phyloP scores from a whole-genome alignment of 192 early-diverging fungal species.

The Podochytrium sp. region DNA sequence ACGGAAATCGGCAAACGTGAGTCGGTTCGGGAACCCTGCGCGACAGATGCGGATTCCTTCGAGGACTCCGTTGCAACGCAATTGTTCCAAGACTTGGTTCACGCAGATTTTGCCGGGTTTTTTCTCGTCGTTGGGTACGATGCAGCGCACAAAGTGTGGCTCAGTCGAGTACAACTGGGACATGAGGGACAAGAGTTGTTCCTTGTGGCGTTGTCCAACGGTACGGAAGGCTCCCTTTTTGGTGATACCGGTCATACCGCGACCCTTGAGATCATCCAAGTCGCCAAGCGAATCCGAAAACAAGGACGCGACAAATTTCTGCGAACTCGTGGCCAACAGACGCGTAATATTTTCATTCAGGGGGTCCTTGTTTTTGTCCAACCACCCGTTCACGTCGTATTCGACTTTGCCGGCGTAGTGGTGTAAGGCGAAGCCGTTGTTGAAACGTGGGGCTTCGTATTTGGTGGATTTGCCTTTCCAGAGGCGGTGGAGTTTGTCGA shows the following conservation, averaged over 20 bases:
- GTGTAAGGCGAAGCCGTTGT: conserved; percentile 84
- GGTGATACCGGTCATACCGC: conserved; percentile 43
- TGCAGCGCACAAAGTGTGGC: conserved; percentile 98
- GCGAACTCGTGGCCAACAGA: conserved; percentile 79
- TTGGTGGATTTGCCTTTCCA: conserved; percentile 90
- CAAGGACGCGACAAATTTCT: conserved; percentile 77
- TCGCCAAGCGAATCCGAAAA: conserved; percentile 82
- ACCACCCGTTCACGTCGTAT: conserved; percentile 87
- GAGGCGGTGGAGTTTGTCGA: conserved; percentile 85
- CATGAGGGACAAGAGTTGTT: conserved; percentile 88
- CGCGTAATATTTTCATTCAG: conserved; percentile 93
- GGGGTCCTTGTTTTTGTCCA: conserved; percentile 99
- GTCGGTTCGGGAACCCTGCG: conserved; percentile 92
- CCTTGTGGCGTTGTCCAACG: conserved; percentile 92
- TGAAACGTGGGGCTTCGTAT: conserved; percentile 85
- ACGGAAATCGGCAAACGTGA: conserved; percentile 90
- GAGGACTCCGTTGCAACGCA: conserved; percentile 95
- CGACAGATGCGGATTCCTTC: conserved; percentile 97
- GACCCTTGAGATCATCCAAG: conserved; percentile 44
- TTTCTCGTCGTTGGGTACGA: conserved; percentile 94
- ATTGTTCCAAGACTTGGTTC: conserved; percentile 87
- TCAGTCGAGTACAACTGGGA: conserved; percentile 86
- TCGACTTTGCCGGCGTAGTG: conserved; percentile 98
- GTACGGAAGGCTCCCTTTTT: conserved; percentile 93
- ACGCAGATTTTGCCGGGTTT: conserved; percentile 80